A percentile compares a stretch with the other conserved stretches of the same genome.
Conservation (phyloP, 306 rosid species). For the Rosa multiflora region DNA sequence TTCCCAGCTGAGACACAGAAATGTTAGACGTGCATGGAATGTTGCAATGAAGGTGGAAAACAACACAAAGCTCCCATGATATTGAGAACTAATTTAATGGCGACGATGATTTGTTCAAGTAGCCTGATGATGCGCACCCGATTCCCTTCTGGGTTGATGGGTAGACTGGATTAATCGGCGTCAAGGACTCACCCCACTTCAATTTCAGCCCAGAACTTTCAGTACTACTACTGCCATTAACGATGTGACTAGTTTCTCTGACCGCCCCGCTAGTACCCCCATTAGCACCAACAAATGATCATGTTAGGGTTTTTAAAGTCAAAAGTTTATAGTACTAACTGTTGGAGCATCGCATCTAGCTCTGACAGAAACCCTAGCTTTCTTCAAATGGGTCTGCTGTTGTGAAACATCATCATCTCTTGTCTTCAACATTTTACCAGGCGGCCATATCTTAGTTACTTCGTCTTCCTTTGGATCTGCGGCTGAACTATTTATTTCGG, state of each 20-base stretch:
- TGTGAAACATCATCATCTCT: constrained; percentile 41
- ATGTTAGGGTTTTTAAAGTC: neutral
- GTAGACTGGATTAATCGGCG: neutral
- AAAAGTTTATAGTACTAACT: constrained; percentile 33
- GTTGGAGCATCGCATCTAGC: constrained; percentile 69
- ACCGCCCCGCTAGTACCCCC: constrained; percentile 17
- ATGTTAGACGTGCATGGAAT: neutral
- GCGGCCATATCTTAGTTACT: constrained; percentile 41
- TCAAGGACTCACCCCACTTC: constrained; percentile 37
- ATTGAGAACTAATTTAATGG: neutral
- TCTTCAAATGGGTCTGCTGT: constrained; percentile 44
- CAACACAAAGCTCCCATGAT: constrained; percentile 8
- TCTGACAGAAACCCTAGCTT: constrained; percentile 70
- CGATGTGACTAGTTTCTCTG: constrained; percentile 13
- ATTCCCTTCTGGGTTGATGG: neutral
- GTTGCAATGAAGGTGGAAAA: constrained; percentile 5
- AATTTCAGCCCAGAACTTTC: constrained; percentile 27
- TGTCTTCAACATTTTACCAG: constrained; percentile 40
- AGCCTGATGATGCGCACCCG: constrained; percentile 16
- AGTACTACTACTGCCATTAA: constrained; percentile 20
- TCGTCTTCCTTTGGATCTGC: constrained; percentile 40
- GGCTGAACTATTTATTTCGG: constrained; percentile 12
- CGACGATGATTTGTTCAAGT: constrained; percentile 28
- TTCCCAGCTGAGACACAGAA: neutral
- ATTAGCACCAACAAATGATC: constrained; percentile 54